Conservation (phyloP, 495 filamentous ascomycete species). For the Lineolata rhizophorae region DNA sequence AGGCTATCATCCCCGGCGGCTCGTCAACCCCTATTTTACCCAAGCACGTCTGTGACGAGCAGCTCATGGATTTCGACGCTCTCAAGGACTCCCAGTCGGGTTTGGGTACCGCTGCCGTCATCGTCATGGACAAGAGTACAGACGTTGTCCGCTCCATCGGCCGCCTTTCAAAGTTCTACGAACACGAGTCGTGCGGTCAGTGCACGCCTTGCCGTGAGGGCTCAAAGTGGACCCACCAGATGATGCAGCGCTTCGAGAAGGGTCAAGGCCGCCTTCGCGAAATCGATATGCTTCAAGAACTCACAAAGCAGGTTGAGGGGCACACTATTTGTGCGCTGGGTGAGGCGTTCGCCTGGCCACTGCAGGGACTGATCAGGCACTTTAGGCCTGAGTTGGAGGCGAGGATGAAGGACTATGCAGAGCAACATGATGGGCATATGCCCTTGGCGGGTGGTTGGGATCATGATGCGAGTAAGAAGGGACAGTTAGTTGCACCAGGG, state of each 20-base stretch:
- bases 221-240: slow-evolving; percentile 94
- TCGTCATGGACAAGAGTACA: slow-evolving; percentile 95
- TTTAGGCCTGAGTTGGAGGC: slow-evolving; percentile 90
- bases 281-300: slow-evolving; percentile 98
- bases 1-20: slow-evolving; percentile 86
- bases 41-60: slow-evolving; percentile 66
- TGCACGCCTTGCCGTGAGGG: slow-evolving; percentile 97
- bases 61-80: slow-evolving; percentile 97
- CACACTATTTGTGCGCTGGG: slow-evolving; percentile 96
- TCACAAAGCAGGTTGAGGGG: slow-evolving; percentile 97
- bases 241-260: slow-evolving; percentile 88
- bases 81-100: slow-evolving; percentile 94
- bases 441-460: slow-evolving; percentile 77
- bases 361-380: slow-evolving; percentile 93
- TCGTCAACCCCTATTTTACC: slow-evolving; percentile 92
- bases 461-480: slow-evolving; percentile 50
- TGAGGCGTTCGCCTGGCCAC: slow-evolving; percentile 95
- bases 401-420: slow-evolving; percentile 54
- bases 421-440: slow-evolving; percentile 41
- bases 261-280: slow-evolving; percentile 72
- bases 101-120: slow-evolving; percentile 93
- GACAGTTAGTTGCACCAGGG: slow-evolving; percentile 71
- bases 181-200: slow-evolving; percentile 93
- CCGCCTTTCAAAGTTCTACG: slow-evolving; percentile 86
- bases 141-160: slow-evolving; percentile 89